Evolutionary conservation across 768 basidiomycete genomes (phyloP), one percentile per base, ranked within the genome.

Genomic region (Lentinula sp.): DNA sequence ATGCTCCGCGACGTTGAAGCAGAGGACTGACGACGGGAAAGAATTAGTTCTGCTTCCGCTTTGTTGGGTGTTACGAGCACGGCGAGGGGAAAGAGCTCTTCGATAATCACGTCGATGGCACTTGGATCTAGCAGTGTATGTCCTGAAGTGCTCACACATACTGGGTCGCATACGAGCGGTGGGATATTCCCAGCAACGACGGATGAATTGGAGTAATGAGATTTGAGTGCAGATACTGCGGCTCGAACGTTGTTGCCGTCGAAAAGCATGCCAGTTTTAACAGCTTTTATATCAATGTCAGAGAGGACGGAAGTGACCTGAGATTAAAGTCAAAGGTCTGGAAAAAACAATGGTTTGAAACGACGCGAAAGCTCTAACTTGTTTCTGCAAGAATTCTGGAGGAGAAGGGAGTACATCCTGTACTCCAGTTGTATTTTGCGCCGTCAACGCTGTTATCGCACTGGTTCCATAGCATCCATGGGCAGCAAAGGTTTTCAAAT

Each of bases 201-300:
- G 16, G 65, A 57, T 9, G 43, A 16, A 4, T 13, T 36, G 1
- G 48, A 23, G 39, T 5, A 83, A 63, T 78, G 74, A 0, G 64
- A 46, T 46, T 71, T 79, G 46, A 95, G 78, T 10, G 81, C 74
- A 1, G 71, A 62, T 2, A 82, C 80, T 3, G 93, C 79, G 0
- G 80, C 76, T 10, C 69, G 73, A 23, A 84, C 82, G 49, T 78
- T 84, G 0, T 73, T 77, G 0, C 80, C 76, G 61, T 88, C 82
- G 66, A 80, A 87, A 0, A 98, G 79, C 95, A 97, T 96, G 12
- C 95, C 95, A 0, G 90, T 91, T 73, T 98, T 98, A 65, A 97
- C 83, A 1, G 86, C 88, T 42, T 79, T 73, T 10, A 92, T 76
- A 5, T 84, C 73, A 41, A 92, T 81, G 68, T 97, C 95, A 12